Percentiles rank a stretch among this genome's conserved stretches.
Conservation (phyloP, 176 grass and related monocot genomes). For the Zizania latifolia region DNA sequence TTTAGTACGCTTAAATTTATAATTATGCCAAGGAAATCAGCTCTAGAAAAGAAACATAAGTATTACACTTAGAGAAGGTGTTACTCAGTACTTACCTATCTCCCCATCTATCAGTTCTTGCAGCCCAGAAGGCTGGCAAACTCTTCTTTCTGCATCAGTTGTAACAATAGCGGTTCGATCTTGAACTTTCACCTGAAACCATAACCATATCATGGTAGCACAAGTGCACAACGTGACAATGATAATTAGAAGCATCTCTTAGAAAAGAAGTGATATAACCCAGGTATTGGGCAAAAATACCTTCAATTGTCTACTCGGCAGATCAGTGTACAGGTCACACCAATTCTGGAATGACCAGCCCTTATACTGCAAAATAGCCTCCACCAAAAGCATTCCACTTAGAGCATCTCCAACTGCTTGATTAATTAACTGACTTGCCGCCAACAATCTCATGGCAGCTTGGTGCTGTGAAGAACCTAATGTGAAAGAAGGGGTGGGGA, state of each 20-base stretch:
- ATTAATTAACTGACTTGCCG: constrained; percentile 74
- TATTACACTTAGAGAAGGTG: not conserved
- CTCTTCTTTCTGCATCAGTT: constrained; percentile 66
- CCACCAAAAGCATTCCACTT: constrained; percentile 82
- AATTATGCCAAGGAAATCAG: too few species aligned
- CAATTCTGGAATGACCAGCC: constrained; percentile 82
- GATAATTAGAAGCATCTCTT: not conserved
- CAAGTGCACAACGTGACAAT: not conserved
- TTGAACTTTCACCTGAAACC: constrained; percentile 74
- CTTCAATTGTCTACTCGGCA: constrained; percentile 89
- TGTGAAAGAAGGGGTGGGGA: not conserved
- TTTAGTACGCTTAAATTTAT: not conserved
- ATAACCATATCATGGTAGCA: not conserved
- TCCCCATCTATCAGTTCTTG: constrained; percentile 83
- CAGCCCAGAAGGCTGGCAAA: constrained; percentile 55
- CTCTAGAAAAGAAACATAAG: not conserved
- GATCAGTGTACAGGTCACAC: constrained; percentile 81
- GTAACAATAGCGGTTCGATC: constrained; percentile 66
- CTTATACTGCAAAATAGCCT: constrained; percentile 77
- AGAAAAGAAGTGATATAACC: not conserved
- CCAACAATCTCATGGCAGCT: constrained; percentile 68
- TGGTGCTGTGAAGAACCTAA: constrained; percentile 51
- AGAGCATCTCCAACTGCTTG: constrained; percentile 89
- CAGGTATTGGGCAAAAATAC: constrained; percentile 2
- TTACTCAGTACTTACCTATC: constrained; percentile 42